Conservation (phyloP, 129 eudicot genomes). For the Chrysanthemum seticuspe region DNA sequence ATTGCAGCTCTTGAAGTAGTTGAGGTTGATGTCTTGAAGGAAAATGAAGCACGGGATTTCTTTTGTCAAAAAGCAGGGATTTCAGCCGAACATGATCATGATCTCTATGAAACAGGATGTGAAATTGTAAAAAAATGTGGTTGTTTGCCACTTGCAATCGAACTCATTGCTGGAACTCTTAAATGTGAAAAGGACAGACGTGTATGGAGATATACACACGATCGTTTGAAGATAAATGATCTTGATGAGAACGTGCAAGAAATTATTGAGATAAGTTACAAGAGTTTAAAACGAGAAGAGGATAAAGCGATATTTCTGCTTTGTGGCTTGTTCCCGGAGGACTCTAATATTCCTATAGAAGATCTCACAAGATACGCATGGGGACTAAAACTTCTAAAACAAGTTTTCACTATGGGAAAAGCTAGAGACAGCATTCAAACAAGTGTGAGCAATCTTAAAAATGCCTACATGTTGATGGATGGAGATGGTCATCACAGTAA, state of each 20-base stretch:
- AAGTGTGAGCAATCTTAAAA: no score
- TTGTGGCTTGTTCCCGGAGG: not conserved
- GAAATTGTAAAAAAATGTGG: not conserved
- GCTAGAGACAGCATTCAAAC: no score
- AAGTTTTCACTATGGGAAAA: no score
- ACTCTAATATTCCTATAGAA: not conserved
- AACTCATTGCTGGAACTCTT: not conserved
- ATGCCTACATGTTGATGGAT: no score
- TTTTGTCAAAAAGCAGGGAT: not conserved
- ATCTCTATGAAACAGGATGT: not conserved
- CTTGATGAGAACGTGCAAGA: no score
- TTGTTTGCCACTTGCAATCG: not conserved
- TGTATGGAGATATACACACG: not conserved
- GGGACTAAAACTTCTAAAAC: not conserved
- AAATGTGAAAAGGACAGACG: accelerated
- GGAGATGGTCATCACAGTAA: no score
- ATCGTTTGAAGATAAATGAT: no score
- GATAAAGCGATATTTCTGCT: not conserved
- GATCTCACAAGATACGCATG: not conserved
- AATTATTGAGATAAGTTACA: not conserved
- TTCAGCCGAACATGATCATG: not conserved
- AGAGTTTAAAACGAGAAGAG: not conserved
- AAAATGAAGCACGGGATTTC: not conserved
- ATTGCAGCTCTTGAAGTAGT: not conserved
- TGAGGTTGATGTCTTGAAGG: not conserved